Evolutionary conservation across 2,329 filamentous ascomycete genomes (phyloP).

Genomic region (Neonectria magnoliae): DNA sequence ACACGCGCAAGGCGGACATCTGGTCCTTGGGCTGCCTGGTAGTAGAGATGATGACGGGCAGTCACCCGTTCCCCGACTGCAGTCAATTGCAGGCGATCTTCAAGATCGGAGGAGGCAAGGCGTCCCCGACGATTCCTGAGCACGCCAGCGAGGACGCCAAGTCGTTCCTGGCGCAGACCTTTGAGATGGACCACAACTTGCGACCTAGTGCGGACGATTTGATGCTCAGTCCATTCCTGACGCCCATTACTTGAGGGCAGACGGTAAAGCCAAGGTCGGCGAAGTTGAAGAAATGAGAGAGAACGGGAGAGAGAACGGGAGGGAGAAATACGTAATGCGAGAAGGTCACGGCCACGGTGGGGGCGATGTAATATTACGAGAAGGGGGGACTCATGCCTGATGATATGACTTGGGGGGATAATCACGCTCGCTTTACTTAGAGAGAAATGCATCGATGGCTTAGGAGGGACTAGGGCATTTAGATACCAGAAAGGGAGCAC

Average conservation of each 20-base stretch:
- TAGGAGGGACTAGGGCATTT: conserved; percentile 33
- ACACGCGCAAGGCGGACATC: conserved; percentile 98
- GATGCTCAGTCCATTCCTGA: conserved; percentile 83
- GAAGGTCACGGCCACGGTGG: neutral
- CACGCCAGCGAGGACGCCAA: conserved; percentile 85
- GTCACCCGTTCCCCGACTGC: conserved; percentile 95
- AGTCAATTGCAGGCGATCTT: conserved; percentile 98
- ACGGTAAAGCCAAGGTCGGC: neutral
- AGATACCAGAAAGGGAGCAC: conserved; percentile 30
- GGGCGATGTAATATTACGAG: conserved; percentile 20
- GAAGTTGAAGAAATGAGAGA: conserved; percentile 1
- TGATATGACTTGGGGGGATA: conserved; percentile 38
- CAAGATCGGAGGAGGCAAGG: conserved; percentile 91
- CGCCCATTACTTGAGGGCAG: conserved; percentile 65
- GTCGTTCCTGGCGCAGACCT: conserved; percentile 86
- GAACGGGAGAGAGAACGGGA: neutral
- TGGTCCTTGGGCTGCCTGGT: conserved; percentile 97
- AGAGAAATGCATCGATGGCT: conserved; percentile 30
- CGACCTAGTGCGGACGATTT: conserved; percentile 92
- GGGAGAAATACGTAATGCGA: neutral
- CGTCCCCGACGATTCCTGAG: conserved; percentile 88
- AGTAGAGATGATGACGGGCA: conserved; percentile 99
- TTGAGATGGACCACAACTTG: conserved; percentile 94
- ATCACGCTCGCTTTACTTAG: conserved; percentile 40
- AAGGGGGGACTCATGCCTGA: conserved; percentile 29